Base-by-base conservation (phyloP, 2,329 filamentous ascomycete species). In the Albophoma yamanashiensis region DNA sequence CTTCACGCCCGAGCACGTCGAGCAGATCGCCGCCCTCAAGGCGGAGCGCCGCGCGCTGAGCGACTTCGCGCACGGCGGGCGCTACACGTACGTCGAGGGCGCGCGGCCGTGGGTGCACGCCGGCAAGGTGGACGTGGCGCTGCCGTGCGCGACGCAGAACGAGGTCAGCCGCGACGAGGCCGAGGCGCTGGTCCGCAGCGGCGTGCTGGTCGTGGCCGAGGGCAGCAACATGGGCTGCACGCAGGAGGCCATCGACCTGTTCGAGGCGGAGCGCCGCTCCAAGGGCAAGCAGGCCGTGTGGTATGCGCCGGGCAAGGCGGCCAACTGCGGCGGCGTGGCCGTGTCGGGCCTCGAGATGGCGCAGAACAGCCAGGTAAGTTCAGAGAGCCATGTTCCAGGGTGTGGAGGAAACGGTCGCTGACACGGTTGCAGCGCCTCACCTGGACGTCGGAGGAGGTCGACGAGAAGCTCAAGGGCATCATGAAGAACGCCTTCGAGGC, bases 211-310 rank as follows among this genome's bases (percentile, higher is more conserved):
- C 80, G 88, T 97, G 66, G 94, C 94, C 61, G 94, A 99, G 80
- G 94, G 94, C 60, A 94, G 89, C 78, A 97, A 97, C 86, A 97
- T 99, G 94, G 94, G 94, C 65, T 97, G 92, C 82, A 97, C 92
- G 40, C 91, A 94, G 78, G 92, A 89, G 66, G 93, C 93, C 67
- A 97, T 99, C 70, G 89, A 96, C 70, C 80, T 91, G 66, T 97
- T 97, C 74, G 93, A 97, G 84, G 83, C 82, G 22, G 80, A 87
- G 69, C 84, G 92, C 67, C 85, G 80, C 73, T 84, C 84, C 73
- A 86, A 91, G 80, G 85, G 84, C 65, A 76, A 77, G 58, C 73
- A 78, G 8, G 85, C 90, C 62, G 86, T 96, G 75, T 99, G 94
- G 94, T 97, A 97, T 76, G 94, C 89, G 22, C 93, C 93, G 57